These are phyloP conservation scores for Plectranthus barbatus DNA, from an alignment of 257 asterid genomes.

Conservation along the genomic window DNA sequence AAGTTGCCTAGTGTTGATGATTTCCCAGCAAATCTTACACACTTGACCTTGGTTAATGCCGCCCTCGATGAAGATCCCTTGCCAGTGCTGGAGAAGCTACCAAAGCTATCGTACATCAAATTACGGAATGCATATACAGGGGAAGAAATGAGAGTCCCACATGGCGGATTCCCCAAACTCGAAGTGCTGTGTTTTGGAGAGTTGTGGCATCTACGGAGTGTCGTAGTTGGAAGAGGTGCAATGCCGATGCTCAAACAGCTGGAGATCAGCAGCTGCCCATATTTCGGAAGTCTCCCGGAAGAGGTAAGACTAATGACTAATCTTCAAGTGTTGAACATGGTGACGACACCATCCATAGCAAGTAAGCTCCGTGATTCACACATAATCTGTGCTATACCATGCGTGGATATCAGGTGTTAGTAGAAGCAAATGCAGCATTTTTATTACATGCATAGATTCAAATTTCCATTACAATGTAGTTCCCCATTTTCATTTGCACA, in stretches of 20 bases:
- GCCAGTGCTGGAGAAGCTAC: conserved; percentile 2
- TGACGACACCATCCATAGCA: background rate
- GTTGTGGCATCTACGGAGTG: background rate
- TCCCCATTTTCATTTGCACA: too few species aligned
- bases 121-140: background rate
- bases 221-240: background rate
- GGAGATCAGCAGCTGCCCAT: background rate
- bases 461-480: too few species aligned
- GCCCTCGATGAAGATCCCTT: conserved; percentile 6
- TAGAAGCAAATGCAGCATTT: too few species aligned
- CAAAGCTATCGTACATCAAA: background rate
- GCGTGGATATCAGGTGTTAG: background rate
- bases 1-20: background rate
- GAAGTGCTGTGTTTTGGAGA: background rate
- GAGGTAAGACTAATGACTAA: background rate
- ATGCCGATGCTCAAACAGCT: background rate
- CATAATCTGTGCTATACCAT: background rate
- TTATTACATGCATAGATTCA: too few species aligned
- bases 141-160: background rate
- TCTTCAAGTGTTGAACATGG: background rate
- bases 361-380: background rate
- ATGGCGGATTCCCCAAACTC: conserved; percentile 4
- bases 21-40: conserved; percentile 16
- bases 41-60: conserved; percentile 1
- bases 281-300: background rate